Evolutionary conservation across 306 rosid species (phyloP).

Genomic region (Fragaria iinumae): DNA sequence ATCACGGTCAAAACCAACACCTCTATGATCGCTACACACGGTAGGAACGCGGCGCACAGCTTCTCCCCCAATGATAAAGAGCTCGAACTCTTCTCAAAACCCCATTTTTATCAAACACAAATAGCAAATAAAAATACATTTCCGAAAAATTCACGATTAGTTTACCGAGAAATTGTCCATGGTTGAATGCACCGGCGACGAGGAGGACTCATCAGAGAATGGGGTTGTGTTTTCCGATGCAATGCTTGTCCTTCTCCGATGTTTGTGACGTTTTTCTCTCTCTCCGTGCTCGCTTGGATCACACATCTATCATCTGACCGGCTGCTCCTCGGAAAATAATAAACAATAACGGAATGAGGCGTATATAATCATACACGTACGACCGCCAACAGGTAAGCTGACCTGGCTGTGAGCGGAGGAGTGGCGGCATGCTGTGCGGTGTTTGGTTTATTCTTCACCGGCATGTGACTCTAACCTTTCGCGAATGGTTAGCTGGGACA

Average conservation of each 20-base stretch:
- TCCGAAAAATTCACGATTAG: too few species aligned
- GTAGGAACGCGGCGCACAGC: conserved; percentile 48
- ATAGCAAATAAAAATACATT: neutral
- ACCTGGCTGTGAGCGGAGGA: neutral
- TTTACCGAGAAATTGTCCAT: neutral
- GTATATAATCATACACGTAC: too few species aligned
- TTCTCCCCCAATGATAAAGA: conserved; percentile 39
- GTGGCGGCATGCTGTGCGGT: neutral
- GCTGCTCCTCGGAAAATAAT: neutral
- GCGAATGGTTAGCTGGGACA: too few species aligned
- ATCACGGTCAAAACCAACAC: conserved; percentile 37
- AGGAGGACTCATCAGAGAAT: neutral
- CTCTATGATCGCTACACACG: conserved; percentile 43
- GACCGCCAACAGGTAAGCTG: neutral
- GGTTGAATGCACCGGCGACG: neutral
- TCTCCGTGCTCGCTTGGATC: neutral
- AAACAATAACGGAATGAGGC: too few species aligned
- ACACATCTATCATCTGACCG: neutral
- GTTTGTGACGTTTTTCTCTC: neutral
- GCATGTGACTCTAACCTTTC: too few species aligned
- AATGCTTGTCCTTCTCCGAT: neutral
- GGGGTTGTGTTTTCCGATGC: neutral
- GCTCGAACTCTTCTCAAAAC: conserved; percentile 38
- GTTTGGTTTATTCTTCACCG: too few species aligned
- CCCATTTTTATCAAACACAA: neutral